Evolutionary conservation across 495 filamentous ascomycete genomes (phyloP), one percentile per base, ranked within the genome.

Genomic region (Friedmanniomyces endolithicus): DNA sequence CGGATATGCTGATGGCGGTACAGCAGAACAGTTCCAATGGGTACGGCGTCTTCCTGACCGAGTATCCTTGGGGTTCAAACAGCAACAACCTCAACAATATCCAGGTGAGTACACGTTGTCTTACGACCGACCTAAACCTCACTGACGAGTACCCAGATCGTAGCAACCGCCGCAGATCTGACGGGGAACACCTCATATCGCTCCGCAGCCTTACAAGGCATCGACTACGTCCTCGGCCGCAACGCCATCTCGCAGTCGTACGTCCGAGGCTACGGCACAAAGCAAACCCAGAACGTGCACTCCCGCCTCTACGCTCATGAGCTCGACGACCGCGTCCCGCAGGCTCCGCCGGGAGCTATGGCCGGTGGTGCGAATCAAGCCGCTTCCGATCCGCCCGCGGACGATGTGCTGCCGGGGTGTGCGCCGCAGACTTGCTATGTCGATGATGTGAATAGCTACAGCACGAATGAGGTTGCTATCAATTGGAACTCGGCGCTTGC

Each of bases 191-290:
- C 37, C 22, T 57, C 53, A 31, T 57, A 51, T 55, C 58, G 53
- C 37, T 41, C 39, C 40, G 52, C 53, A 25, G 58, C 53, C 11
- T 25, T 56, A 3, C 1, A 23, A 37, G 58, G 35, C 35, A 45
- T 60, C 29, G 53, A 56, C 58, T 56, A 51, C 53, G 48, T 60
- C 34, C 45, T 59, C 25, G 57, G 57, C 22, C 50, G 57, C 31
- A 59, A 59, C 37, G 50, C 57, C 39, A 16, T 59, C 9, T 24
- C 57, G 6, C 57, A 59, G 20, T 59, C 57, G 1, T 59, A 59
- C 25, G 44, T 56, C 27, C 45, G 45, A 11, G 47, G 34, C 23
- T 56, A 56, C 37, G 53, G 53, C 23, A 50, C 45, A 3, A 56
- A 50, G 46, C 16, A 40, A n/a, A 50, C 53, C 12, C 53, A 56